These are phyloP conservation scores for Penicillium roqueforti DNA, from an alignment of 495 filamentous ascomycete species.

Conservation along the genomic window DNA sequence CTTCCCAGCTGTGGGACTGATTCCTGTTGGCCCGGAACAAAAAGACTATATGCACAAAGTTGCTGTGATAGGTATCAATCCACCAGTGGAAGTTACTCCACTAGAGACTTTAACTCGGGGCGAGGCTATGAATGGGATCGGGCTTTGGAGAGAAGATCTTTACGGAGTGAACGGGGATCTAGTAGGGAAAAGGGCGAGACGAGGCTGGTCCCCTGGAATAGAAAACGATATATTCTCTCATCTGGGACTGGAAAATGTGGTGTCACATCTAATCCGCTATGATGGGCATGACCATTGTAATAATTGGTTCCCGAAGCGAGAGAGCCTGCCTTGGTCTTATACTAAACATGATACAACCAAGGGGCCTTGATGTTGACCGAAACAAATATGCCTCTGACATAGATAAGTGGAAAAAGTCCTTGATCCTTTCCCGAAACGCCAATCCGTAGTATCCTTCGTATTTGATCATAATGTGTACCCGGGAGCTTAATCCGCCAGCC, in stretches of 20 bases:
- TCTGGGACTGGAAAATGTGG: constrained; percentile 25
- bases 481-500: constrained; percentile 42
- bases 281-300: constrained; percentile 31
- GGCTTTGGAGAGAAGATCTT: constrained; percentile 41
- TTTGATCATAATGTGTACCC: constrained; percentile 14
- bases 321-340: constrained; percentile 41
- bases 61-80: constrained; percentile 64
- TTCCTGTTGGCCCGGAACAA: neutral
- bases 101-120: constrained; percentile 39
- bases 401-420: constrained; percentile 8
- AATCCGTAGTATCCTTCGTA: constrained; percentile 21
- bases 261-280: constrained; percentile 38
- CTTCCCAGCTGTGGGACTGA: constrained; percentile 57
- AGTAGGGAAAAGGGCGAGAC: constrained; percentile 30
- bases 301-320: constrained; percentile 32
- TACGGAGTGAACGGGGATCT: constrained; percentile 41
- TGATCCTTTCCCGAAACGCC: constrained; percentile 29
- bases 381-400: neutral
- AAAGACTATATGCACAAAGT: constrained; percentile 28
- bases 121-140: constrained; percentile 41
- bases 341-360: neutral
- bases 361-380: constrained; percentile 13
- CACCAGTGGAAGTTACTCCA: constrained; percentile 53
- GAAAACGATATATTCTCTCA: constrained; percentile 24
- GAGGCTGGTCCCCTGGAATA: constrained; percentile 41